Evolutionary conservation across 2,329 filamentous ascomycete species (phyloP).

Genomic region (Dactylellina haptotyla): DNA sequence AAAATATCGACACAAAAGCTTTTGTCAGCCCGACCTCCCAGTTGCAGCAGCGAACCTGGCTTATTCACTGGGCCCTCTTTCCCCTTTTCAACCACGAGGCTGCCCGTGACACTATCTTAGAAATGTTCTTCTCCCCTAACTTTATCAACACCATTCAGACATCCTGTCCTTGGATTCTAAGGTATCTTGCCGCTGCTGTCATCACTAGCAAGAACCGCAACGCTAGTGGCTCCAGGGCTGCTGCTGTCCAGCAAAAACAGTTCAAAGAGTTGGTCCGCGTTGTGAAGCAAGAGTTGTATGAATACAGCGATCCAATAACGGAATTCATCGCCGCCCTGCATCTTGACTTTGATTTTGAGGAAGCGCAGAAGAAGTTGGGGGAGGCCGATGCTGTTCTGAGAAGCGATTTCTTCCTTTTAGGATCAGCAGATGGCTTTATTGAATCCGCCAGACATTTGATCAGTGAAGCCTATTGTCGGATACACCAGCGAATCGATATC

Average conservation of each 20-base stretch:
- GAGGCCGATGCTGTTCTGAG: constrained; percentile 91
- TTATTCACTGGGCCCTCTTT: constrained; percentile 98
- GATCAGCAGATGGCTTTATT: constrained; percentile 85
- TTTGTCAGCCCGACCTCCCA: constrained; percentile 97
- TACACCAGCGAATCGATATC: constrained; percentile 98
- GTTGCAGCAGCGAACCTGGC: constrained; percentile 94
- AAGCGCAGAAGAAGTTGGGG: constrained; percentile 86
- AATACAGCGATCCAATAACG: constrained; percentile 95
- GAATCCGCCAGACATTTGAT: constrained; percentile 95
- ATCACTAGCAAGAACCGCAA: constrained; percentile 87
- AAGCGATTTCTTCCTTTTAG: constrained; percentile 93
- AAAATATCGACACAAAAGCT: constrained; percentile 89
- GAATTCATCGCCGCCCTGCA: constrained; percentile 96
- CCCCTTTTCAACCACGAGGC: constrained; percentile 98
- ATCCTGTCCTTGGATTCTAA: constrained; percentile 92
- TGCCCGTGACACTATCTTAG: constrained; percentile 87
- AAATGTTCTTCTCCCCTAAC: constrained; percentile 94
- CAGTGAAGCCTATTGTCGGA: constrained; percentile 99
- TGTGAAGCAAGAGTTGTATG: constrained; percentile 95
- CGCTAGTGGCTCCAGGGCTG: constrained; percentile 71
- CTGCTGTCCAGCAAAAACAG: constrained; percentile 92
- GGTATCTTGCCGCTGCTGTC: constrained; percentile 92
- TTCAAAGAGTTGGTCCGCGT: constrained; percentile 96
- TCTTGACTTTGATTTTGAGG: constrained; percentile 96
- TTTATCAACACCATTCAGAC: constrained; percentile 99